phyloP scores from a whole-genome alignment of 1,284 basidiomycete genomes.

The Apiotrichum sp. region DNA sequence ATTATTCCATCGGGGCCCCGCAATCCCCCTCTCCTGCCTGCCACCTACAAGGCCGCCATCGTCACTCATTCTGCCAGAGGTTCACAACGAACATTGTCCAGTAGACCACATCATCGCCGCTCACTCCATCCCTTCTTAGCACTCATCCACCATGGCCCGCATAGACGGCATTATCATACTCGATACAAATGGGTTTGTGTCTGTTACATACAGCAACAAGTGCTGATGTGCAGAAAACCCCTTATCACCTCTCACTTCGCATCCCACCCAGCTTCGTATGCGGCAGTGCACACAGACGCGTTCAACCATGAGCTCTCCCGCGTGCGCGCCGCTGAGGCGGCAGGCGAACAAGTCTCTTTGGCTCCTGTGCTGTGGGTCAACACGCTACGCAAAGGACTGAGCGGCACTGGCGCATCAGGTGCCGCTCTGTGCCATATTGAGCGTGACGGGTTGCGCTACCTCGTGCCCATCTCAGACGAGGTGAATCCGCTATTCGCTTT shows the following conservation, averaged over 20 bases:
- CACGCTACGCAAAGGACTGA: constrained; percentile 16
- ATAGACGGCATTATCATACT: constrained; percentile 89
- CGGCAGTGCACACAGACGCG: constrained; percentile 78
- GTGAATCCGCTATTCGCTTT: constrained; percentile 87
- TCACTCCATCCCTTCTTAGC: not conserved
- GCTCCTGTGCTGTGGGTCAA: constrained; percentile 44
- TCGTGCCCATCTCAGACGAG: constrained; percentile 69
- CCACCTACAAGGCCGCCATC: not conserved
- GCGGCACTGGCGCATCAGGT: constrained; percentile 26
- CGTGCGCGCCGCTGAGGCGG: constrained; percentile 37
- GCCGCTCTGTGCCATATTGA: constrained; percentile 59
- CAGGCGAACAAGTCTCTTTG: constrained; percentile 3
- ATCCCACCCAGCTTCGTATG: constrained; percentile 67
- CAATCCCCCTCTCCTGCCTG: no score
- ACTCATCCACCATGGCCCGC: constrained; percentile 28
- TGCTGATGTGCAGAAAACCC: constrained; percentile 56
- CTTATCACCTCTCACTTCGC: constrained; percentile 89
- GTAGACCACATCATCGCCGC: no score
- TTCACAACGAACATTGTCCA: no score
- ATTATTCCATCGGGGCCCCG: not conserved
- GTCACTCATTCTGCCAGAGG: not conserved
- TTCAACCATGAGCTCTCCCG: constrained; percentile 66
- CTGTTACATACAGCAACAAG: not conserved
- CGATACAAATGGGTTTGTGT: constrained; percentile 68
- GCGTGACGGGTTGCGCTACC: constrained; percentile 63